Base-by-base conservation (phyloP, 2,329 filamentous ascomycete genomes). In the Verticillium tricorpus region DNA sequence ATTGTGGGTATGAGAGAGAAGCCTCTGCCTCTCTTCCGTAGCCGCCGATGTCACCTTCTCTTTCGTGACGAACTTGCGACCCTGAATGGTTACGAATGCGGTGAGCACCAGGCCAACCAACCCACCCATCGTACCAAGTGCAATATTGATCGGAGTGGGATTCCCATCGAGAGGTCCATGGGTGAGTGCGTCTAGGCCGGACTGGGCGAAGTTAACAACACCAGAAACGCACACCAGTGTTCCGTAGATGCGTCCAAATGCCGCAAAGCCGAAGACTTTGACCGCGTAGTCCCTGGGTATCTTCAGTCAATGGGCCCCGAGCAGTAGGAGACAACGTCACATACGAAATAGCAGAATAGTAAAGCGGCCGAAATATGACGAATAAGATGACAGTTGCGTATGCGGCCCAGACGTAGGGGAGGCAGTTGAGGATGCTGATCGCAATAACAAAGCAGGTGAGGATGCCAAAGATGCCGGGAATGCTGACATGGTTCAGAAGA, bases 211-310 rank as follows among this genome's bases (percentile, higher is more conserved):
- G 71, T 91, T 92, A 64, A 89, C 81, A 0, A 92, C 67, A 2
- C 90, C 90, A 0, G 90, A 89, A 5, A 90, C 72, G 69, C 89
- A 92, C 60, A 91, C 91, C 61, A 93, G 85, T 3, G 90, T 81
- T 15, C 90, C 90, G 71, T 93, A 93, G 15, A 93, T 89, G 63
- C 90, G 90, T 12, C 90, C 90, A 65, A 93, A 93, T 0, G 89
- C 92, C 19, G 85, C 82, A 70, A 92, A 92, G 2, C 90, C 90
- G 67, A 93, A 93, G 2, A 92, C 89, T 71, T 92, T 92, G n/a
- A 89, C 89, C 0, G 87, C 82, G 70, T 92, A 93, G 73, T 92
- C 90, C 4, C 78, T 80, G 56, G 7, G 11, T 5, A 25, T 12
- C 14, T 6, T 31, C 34, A 32, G 31, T 2, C 54, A 12, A 32